Conservation (phyloP, 192 early-diverging fungal genomes). For the Radiomyces spectabilis region DNA sequence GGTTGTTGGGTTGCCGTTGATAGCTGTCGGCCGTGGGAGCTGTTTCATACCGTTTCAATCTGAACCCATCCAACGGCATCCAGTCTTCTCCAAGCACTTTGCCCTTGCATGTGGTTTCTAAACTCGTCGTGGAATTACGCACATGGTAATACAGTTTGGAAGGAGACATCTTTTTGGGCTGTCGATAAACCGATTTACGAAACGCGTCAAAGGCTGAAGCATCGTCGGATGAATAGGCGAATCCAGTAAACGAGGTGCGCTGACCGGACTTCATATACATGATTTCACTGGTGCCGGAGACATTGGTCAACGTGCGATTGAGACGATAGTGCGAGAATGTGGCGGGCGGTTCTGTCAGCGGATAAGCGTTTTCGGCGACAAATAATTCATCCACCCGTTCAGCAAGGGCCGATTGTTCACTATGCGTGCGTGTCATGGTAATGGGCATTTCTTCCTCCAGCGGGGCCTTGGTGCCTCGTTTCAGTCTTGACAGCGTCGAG, state of each 20-base stretch:
- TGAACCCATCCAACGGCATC: conserved; percentile 19
- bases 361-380: background rate
- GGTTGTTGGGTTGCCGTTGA: background rate
- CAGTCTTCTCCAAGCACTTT: conserved; percentile 1
- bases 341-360: background rate
- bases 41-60: conserved; percentile 12
- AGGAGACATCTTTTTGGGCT: background rate
- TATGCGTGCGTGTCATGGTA: conserved; percentile 1
- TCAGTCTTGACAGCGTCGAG: no score
- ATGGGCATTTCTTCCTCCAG: conserved; percentile 22
- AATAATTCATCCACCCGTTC: background rate
- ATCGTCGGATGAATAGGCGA: conserved; percentile 37
- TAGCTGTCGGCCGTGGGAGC: background rate
- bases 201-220: conserved; percentile 29
- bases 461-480: no score
- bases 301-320: background rate
- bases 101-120: background rate
- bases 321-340: background rate
- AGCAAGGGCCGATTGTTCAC: background rate
- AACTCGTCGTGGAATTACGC: background rate
- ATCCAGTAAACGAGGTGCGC: conserved; percentile 37
- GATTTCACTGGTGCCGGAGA: conserved; percentile 18
- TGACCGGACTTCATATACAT: conserved; percentile 35
- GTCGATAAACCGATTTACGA: conserved; percentile 29
- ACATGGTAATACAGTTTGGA: no score